Conservation (phyloP, 106 monocot species). For the Xerophyta viscosa region DNA sequence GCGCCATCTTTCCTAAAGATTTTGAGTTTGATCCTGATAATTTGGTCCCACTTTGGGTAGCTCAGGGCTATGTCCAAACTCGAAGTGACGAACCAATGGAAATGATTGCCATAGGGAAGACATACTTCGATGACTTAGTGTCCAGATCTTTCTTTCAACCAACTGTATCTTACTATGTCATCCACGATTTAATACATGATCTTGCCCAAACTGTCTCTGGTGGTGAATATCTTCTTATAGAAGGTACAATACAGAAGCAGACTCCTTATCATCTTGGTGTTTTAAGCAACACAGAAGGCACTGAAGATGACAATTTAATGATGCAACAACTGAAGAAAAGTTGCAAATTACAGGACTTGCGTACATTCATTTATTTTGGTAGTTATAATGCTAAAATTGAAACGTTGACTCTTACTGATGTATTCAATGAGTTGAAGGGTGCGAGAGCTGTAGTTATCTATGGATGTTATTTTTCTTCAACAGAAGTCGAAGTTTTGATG, state of each 20-base stretch:
- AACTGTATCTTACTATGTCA: neutral
- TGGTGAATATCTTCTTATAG: no score
- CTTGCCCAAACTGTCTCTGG: neutral
- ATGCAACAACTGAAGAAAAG: no score
- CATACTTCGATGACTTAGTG: constrained; percentile 1
- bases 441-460: no score
- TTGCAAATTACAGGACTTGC: neutral
- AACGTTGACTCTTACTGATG: no score
- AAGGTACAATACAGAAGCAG: no score
- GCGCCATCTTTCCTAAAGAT: constrained; percentile 1
- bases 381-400: no score
- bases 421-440: no score
- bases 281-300: neutral
- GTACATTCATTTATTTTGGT: no score
- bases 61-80: neutral
- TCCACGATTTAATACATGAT: constrained; percentile 13
- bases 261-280: no score
- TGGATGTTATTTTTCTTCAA: no score
- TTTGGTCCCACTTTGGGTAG: neutral
- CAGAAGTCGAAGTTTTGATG: no score
- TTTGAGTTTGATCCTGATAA: neutral
- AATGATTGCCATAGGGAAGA: constrained; percentile 1
- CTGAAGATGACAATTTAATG: no score
- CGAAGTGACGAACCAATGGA: neutral
- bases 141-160: constrained; percentile 5